Evolutionary conservation across 1,284 basidiomycete genomes (phyloP).

Genomic region (Vanrija sp.): DNA sequence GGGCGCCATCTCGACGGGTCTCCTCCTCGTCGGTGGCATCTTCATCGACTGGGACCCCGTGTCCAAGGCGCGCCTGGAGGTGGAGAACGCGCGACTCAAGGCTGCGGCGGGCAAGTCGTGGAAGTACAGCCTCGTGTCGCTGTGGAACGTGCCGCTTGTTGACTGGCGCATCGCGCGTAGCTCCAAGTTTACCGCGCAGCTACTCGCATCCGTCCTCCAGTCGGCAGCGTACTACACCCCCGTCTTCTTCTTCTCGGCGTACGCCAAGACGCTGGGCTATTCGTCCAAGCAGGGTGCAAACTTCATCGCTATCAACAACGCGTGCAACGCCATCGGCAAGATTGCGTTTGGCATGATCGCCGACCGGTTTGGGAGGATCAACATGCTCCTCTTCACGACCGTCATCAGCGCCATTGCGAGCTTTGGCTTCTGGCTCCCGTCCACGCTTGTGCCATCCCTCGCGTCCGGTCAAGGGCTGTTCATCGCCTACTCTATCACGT

Average conservation of each 20-base stretch:
- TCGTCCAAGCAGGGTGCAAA: conserved; percentile 20
- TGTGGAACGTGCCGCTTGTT: conserved; percentile 25
- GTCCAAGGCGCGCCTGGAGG: conserved; percentile 15
- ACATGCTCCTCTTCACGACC: conserved; percentile 39
- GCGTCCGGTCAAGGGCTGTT: conserved; percentile 22
- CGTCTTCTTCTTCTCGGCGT: conserved; percentile 35
- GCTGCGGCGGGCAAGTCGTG: neutral
- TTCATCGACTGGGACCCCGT: conserved; percentile 30
- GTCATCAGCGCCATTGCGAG: conserved; percentile 28
- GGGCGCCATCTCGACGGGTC: conserved; percentile 15
- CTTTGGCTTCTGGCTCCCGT: conserved; percentile 32
- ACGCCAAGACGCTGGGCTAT: conserved; percentile 27
- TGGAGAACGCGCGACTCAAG: conserved; percentile 5
- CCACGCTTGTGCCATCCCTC: conserved; percentile 9
- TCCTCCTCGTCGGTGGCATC: conserved; percentile 10
- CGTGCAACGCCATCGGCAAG: conserved; percentile 39
- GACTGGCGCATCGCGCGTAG: conserved; percentile 26
- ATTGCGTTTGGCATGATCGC: conserved; percentile 40
- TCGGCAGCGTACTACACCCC: conserved; percentile 33
- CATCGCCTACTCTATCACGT: conserved; percentile 27
- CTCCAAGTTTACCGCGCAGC: conserved; percentile 22
- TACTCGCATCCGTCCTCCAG: conserved; percentile 21
- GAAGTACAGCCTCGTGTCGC: neutral
- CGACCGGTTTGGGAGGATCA: conserved; percentile 40
- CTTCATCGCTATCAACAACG: conserved; percentile 34